A percentile compares a stretch with the other conserved stretches of the same genome.
Conservation (phyloP, 1,284 basidiomycete species). For the Rhodotorula glutinis region DNA sequence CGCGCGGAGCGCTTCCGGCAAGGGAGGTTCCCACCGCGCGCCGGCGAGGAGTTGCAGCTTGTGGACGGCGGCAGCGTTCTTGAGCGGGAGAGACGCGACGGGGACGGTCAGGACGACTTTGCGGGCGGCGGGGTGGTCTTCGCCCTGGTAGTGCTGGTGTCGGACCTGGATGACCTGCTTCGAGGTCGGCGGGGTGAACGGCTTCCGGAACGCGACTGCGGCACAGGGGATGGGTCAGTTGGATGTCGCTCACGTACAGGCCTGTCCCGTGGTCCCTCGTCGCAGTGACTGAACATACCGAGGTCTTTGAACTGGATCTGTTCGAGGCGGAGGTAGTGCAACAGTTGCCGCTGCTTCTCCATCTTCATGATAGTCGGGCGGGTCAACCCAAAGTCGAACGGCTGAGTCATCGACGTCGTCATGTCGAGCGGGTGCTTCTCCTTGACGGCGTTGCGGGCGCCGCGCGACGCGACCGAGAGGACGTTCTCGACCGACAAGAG, state of each 20-base stretch:
- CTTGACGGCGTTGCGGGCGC: slow-evolving; percentile 2
- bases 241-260: neutral
- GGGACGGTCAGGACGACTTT: slow-evolving; percentile 47
- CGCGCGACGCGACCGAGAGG: slow-evolving; percentile 7
- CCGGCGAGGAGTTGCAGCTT: slow-evolving; percentile 51
- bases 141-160: slow-evolving; percentile 49
- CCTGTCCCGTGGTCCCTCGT: neutral
- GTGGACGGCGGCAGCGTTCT: slow-evolving; percentile 37
- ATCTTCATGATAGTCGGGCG: slow-evolving; percentile 34
- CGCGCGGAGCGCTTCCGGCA: neutral
- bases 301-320: slow-evolving; percentile 42
- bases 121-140: slow-evolving; percentile 47
- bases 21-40: slow-evolving; percentile 33
- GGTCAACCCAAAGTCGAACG: slow-evolving; percentile 33
- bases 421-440: slow-evolving; percentile 27
- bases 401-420: slow-evolving; percentile 1
- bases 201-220: slow-evolving; percentile 43
- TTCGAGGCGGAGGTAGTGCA: slow-evolving; percentile 43
- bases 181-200: slow-evolving; percentile 43
- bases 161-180: slow-evolving; percentile 42
- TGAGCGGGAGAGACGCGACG: slow-evolving; percentile 42
- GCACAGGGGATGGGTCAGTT: neutral
- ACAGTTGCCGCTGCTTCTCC: slow-evolving; percentile 39
- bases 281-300: slow-evolving; percentile 14
- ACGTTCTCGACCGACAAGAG: slow-evolving; percentile 6